These are phyloP conservation scores for Trichoderma sp. DNA, from an alignment of 2,329 filamentous ascomycete species.

Conservation along the genomic window DNA sequence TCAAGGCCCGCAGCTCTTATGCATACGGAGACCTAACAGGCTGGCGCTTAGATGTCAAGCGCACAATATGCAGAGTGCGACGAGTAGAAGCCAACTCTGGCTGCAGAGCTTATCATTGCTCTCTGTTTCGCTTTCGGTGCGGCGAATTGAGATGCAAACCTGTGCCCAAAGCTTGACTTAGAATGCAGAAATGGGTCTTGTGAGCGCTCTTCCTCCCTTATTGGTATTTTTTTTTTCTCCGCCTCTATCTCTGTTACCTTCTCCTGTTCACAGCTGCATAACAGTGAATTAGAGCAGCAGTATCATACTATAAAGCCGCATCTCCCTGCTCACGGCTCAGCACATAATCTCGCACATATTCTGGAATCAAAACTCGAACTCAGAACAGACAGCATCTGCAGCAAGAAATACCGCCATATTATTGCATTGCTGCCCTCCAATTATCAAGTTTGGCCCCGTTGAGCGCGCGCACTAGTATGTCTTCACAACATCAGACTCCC, in stretches of 20 bases:
- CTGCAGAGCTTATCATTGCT: slow-evolving; percentile 23
- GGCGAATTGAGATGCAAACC: slow-evolving; percentile 8
- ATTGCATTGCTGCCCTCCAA: not conserved
- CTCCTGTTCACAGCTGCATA: not conserved
- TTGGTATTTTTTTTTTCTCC: slow-evolving; percentile 3
- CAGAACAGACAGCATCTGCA: not conserved
- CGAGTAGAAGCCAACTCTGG: slow-evolving; percentile 23
- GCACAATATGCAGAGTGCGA: slow-evolving; percentile 16
- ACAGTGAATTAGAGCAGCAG: slow-evolving; percentile 1
- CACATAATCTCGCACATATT: not conserved
- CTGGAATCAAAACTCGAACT: not conserved
- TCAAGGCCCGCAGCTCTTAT: slow-evolving; percentile 21
- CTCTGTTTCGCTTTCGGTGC: slow-evolving; percentile 9
- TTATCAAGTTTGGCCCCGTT: not conserved
- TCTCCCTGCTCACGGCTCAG: not conserved
- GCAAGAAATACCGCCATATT: not conserved
- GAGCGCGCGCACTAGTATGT: slow-evolving; percentile 2
- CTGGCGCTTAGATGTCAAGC: slow-evolving; percentile 14
- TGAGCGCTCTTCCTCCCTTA: not conserved
- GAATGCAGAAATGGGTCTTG: not conserved
- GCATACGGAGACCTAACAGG: slow-evolving; percentile 13
- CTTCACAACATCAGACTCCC: slow-evolving; percentile 1
- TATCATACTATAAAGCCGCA: not conserved
- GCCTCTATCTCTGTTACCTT: not conserved
- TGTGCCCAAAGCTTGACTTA: slow-evolving; percentile 19